Conservation (phyloP, 177 flowering plant species). For the Vitis hybrid region DNA sequence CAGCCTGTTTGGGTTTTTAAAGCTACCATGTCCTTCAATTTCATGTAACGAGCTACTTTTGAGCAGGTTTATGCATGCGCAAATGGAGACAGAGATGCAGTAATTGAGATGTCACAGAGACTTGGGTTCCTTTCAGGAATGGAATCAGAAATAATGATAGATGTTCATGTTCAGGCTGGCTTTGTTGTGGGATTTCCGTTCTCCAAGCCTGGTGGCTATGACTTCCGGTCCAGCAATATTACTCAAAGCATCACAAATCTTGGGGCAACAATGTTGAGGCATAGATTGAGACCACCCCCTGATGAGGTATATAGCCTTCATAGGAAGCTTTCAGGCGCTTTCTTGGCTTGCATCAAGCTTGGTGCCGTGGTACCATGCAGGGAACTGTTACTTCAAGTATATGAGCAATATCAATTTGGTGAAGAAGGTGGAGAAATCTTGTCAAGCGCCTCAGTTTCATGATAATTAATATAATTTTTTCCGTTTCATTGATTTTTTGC, state of each 20-base stretch:
- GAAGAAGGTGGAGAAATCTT: conserved; percentile 36
- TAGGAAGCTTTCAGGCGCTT: conserved; percentile 96
- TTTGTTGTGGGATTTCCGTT: conserved; percentile 93
- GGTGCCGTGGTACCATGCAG: conserved; percentile 93
- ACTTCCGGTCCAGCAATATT: conserved; percentile 69
- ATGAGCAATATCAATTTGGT: conserved; percentile 57
- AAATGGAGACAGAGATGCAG: conserved; percentile 60
- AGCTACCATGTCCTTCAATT: neutral
- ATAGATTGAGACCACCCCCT: conserved; percentile 93
- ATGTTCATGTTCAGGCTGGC: conserved; percentile 92
- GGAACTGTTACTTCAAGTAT: conserved; percentile 62
- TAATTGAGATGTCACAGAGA: conserved; percentile 81
- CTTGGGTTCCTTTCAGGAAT: conserved; percentile 88
- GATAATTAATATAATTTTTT: conserved; percentile 5
- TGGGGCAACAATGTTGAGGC: conserved; percentile 91
- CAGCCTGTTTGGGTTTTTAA: neutral
- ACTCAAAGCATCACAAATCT: conserved; percentile 76
- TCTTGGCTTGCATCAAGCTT: conserved; percentile 93
- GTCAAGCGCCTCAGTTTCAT: conserved; percentile 29
- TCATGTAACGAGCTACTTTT: conserved; percentile 1
- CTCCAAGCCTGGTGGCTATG: conserved; percentile 73
- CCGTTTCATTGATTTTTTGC: neutral
- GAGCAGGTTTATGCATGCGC: conserved; percentile 88
- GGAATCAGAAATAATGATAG: conserved; percentile 87
- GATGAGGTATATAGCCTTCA: conserved; percentile 98